These are phyloP conservation scores for Stemphylium lycopersici DNA, from an alignment of 2,329 filamentous ascomycete genomes.

Conservation along the genomic window DNA sequence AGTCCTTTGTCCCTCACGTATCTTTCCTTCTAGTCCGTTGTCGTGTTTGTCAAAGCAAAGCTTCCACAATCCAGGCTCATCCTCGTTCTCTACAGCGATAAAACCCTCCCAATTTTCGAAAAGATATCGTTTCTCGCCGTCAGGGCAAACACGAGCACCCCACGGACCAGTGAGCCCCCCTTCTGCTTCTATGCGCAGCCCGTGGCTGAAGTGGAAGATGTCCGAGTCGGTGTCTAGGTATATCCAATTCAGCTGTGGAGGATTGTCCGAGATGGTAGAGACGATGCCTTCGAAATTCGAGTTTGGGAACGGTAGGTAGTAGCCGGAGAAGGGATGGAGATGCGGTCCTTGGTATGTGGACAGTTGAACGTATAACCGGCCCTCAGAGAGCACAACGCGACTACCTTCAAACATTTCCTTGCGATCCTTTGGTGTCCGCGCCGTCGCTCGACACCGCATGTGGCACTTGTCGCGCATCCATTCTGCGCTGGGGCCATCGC, in stretches of 20 bases:
- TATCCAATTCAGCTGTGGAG: slow-evolving; percentile 71
- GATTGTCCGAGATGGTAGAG: slow-evolving; percentile 55
- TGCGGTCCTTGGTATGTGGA: slow-evolving; percentile 22
- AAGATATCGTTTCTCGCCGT: slow-evolving; percentile 61
- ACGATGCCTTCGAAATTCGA: slow-evolving; percentile 54
- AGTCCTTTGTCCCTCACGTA: slow-evolving; percentile 29
- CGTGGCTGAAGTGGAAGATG: slow-evolving; percentile 43
- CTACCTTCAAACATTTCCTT: slow-evolving; percentile 24
- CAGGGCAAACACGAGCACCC: slow-evolving; percentile 73
- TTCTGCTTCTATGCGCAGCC: slow-evolving; percentile 67
- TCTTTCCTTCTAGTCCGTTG: slow-evolving; percentile 48
- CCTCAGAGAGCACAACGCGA: slow-evolving; percentile 22
- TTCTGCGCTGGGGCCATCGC: slow-evolving; percentile 17
- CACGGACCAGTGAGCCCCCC: slow-evolving; percentile 51
- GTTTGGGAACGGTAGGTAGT: slow-evolving; percentile 56
- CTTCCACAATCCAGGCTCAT: slow-evolving; percentile 56
- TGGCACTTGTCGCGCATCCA: slow-evolving; percentile 32
- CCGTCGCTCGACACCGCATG: slow-evolving; percentile 24
- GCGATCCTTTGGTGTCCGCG: slow-evolving; percentile 22
- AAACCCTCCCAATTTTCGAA: slow-evolving; percentile 63
- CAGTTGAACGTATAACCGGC: slow-evolving; percentile 28
- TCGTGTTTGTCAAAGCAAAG: slow-evolving; percentile 56
- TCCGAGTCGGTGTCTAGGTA: slow-evolving; percentile 66
- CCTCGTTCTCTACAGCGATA: slow-evolving; percentile 59
- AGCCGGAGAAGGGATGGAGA: slow-evolving; percentile 55